These are phyloP conservation scores for Citrus cavaleriei DNA, from an alignment of 345 rosid genomes.

Conservation along the genomic window DNA sequence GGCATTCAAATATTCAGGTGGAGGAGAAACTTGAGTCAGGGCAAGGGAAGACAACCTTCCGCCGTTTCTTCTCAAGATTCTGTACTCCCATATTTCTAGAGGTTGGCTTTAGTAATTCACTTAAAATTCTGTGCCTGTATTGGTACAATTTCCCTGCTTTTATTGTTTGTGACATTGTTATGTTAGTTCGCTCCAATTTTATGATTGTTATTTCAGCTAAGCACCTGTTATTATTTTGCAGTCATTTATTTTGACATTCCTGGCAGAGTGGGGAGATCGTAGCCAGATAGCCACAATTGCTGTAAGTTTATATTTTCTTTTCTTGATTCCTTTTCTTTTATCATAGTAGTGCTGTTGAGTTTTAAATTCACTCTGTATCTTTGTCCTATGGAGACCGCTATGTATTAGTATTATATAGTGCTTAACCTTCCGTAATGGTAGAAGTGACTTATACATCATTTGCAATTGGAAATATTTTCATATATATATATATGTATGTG, in stretches of 20 bases:
- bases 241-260: slow-evolving; percentile 91
- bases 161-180: not conserved
- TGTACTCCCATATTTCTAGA: slow-evolving; percentile 97
- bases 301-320: slow-evolving; percentile 46
- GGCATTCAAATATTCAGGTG: slow-evolving; percentile 44
- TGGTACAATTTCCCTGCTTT: not conserved
- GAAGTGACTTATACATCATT: not conserved
- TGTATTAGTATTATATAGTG: not conserved
- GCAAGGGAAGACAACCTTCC: slow-evolving; percentile 75
- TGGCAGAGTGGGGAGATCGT: slow-evolving; percentile 99
- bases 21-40: slow-evolving; percentile 96
- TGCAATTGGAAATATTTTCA: not conserved
- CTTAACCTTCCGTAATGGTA: not conserved
- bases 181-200: not conserved
- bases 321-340: not conserved
- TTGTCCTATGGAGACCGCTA: not conserved
- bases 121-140: not conserved
- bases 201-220: not conserved
- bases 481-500: not conserved
- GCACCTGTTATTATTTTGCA: slow-evolving; percentile 29
- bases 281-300: slow-evolving; percentile 99
- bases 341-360: not conserved
- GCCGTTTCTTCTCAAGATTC: slow-evolving; percentile 89
- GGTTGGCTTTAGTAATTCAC: slow-evolving; percentile 36
- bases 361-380: not conserved